These are phyloP conservation scores for Zygotorulaspora danielsina DNA, from an alignment of 805 yeast species.

Conservation along the genomic window DNA sequence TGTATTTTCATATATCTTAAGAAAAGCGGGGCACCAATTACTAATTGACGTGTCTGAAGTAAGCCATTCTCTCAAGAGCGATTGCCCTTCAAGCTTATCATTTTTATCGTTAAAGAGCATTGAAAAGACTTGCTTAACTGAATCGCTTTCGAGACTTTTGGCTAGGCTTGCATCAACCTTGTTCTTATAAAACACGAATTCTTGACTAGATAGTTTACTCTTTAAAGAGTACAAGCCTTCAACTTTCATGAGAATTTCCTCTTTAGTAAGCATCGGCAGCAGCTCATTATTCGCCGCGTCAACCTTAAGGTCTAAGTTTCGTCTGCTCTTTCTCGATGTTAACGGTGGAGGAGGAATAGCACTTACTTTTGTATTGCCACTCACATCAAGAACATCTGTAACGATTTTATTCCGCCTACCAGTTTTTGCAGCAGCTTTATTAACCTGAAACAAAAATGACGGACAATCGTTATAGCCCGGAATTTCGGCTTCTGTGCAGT, in stretches of 20 bases:
- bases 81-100: constrained; percentile 34
- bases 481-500: constrained; percentile 41
- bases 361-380: constrained; percentile 20
- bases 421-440: constrained; percentile 16
- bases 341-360: constrained; percentile 24
- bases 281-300: background rate
- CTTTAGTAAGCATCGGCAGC: constrained; percentile 7
- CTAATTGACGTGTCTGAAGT: constrained; percentile 52
- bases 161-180: constrained; percentile 37
- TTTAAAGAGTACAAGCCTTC: constrained; percentile 26
- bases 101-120: constrained; percentile 24
- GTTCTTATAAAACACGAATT: constrained; percentile 41
- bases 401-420: constrained; percentile 17
- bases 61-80: constrained; percentile 47
- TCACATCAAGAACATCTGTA: constrained; percentile 16
- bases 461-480: constrained; percentile 45
- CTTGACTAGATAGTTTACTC: constrained; percentile 39
- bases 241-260: constrained; percentile 24
- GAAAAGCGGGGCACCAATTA: constrained; percentile 64
- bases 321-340: constrained; percentile 1
- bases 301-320: background rate
- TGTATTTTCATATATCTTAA: constrained; percentile 47
- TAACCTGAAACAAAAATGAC: constrained; percentile 27
- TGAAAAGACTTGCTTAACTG: constrained; percentile 29
- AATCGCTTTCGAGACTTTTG: constrained; percentile 28